phyloP scores from a whole-genome alignment of 2,329 filamentous ascomycete species.

The Cercospora nicotianae region DNA sequence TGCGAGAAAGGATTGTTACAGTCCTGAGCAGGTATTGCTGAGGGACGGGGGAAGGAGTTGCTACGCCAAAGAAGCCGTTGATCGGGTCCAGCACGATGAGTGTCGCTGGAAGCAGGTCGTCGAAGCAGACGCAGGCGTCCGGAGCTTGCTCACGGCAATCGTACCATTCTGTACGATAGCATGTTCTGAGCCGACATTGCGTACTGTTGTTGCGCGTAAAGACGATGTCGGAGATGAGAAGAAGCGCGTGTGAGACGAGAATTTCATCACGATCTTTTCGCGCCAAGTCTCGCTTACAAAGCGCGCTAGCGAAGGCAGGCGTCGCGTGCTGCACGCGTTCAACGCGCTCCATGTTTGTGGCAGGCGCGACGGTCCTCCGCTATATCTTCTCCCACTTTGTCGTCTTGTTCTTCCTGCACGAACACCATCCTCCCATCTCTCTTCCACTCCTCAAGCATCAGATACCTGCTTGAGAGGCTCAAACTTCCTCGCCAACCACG shows the following conservation, averaged over 20 bases:
- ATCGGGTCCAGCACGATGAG: background rate
- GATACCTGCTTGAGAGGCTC: slow-evolving; percentile 22
- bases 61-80: background rate
- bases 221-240: background rate
- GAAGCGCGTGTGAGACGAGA: background rate
- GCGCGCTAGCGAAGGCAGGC: slow-evolving; percentile 10
- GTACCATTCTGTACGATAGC: background rate
- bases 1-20: no score
- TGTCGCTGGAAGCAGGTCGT: background rate
- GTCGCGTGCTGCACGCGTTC: slow-evolving; percentile 6
- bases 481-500: slow-evolving; percentile 11
- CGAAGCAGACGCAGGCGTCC: background rate
- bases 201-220: background rate
- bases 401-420: slow-evolving; percentile 17
- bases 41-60: background rate
- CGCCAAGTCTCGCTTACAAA: slow-evolving; percentile 11
- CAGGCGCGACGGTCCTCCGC: slow-evolving; percentile 9
- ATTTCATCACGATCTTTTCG: slow-evolving; percentile 4
- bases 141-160: background rate
- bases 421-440: slow-evolving; percentile 18
- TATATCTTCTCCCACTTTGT: slow-evolving; percentile 22
- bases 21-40: background rate
- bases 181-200: background rate
- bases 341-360: slow-evolving; percentile 10
- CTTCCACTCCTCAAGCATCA: slow-evolving; percentile 20